Percentiles rank a stretch among this genome's conserved stretches.
phyloP scores from a whole-genome alignment of 176 grass and related monocot genomes.

The Typha latifolia region DNA sequence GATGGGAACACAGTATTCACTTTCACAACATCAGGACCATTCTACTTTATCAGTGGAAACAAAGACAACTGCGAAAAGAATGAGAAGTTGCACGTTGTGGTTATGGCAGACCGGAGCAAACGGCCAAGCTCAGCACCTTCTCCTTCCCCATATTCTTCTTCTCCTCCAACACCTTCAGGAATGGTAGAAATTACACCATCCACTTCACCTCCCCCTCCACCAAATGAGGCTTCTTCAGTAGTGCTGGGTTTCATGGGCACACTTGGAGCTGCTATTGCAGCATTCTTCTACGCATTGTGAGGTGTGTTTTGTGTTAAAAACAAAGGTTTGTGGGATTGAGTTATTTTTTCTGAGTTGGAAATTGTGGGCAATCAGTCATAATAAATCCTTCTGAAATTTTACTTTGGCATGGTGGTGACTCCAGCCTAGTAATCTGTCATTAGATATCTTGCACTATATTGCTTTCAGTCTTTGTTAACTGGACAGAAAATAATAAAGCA shows the following conservation, averaged over 20 bases:
- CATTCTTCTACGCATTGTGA: constrained; percentile 43
- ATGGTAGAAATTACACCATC: constrained; percentile 29
- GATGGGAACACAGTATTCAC: constrained; percentile 85
- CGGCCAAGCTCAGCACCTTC: neutral
- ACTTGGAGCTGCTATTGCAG: constrained; percentile 27
- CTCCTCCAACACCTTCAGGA: constrained; percentile 14
- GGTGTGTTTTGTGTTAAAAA: constrained; percentile 10
- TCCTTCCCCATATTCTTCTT: constrained; percentile 18
- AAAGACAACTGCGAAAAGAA: constrained; percentile 60
- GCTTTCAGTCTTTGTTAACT: no score
- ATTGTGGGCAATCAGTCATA: no score
- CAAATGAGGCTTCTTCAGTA: constrained; percentile 29
- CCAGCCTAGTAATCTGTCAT: no score
- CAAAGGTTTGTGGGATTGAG: neutral
- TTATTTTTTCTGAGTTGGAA: constrained; percentile 9
- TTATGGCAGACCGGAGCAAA: constrained; percentile 37
- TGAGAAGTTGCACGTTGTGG: constrained; percentile 69
- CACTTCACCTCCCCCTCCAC: neutral
- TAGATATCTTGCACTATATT: no score
- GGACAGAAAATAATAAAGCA: no score
- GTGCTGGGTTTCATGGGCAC: constrained; percentile 26
- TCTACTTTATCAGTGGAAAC: constrained; percentile 90
- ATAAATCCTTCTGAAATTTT: no score
- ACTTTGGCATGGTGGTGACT: no score
- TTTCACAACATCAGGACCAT: constrained; percentile 57